phyloP scores from a whole-genome alignment of 2,329 filamentous ascomycete genomes.

The Pyrenochaeta sp. region DNA sequence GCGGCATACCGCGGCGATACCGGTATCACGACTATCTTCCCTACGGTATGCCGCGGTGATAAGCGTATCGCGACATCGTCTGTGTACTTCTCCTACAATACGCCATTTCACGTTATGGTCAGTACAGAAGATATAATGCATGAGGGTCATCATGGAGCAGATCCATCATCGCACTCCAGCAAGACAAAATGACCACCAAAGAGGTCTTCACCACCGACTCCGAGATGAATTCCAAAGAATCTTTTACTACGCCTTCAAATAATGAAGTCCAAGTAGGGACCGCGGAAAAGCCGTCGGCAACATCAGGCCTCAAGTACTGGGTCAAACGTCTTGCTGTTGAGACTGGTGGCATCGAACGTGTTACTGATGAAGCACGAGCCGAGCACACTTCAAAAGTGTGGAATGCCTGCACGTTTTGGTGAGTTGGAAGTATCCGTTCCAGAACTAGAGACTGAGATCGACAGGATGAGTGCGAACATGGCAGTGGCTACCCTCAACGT shows the following conservation, averaged over 20 bases:
- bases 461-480: slow-evolving; percentile 49
- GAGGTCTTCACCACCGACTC: slow-evolving; percentile 10
- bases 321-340: slow-evolving; percentile 25
- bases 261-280: slow-evolving; percentile 9
- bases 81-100: slow-evolving; percentile 3
- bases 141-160: neutral
- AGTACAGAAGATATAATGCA: slow-evolving; percentile 16
- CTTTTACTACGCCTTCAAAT: slow-evolving; percentile 8
- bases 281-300: slow-evolving; percentile 3
- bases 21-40: slow-evolving; percentile 5
- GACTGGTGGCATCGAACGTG: slow-evolving; percentile 29
- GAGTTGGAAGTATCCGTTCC: neutral
- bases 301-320: slow-evolving; percentile 11
- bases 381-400: slow-evolving; percentile 30
- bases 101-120: neutral
- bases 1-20: slow-evolving; percentile 18
- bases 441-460: slow-evolving; percentile 3
- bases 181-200: slow-evolving; percentile 14
- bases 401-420: slow-evolving; percentile 37
- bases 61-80: slow-evolving; percentile 19
- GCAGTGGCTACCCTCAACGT: slow-evolving; percentile 47
- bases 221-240: slow-evolving; percentile 20
- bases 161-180: neutral
- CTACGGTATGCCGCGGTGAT: slow-evolving; percentile 23
- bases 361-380: slow-evolving; percentile 29